Base-by-base conservation (phyloP, 2,329 filamentous ascomycete species). In the Aureobasidium sp. region DNA sequence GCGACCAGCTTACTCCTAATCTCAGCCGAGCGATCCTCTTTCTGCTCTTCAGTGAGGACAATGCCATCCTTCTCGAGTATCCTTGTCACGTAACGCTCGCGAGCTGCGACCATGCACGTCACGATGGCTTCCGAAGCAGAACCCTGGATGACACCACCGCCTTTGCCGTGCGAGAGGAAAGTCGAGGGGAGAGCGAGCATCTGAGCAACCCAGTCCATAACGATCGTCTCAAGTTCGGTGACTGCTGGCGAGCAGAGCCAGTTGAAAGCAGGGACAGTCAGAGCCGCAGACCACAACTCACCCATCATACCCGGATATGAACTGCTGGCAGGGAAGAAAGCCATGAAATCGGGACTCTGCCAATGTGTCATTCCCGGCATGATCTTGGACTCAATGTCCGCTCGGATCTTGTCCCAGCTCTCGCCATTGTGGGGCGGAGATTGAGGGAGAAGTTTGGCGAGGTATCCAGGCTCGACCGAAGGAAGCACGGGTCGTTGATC, bases 341-440 rank as follows among this genome's bases (percentile, higher is more conserved):
- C 91, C 81, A 96, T 88, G 77, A 95, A 97, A 65, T 91, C 90
- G 14, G 89, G 91, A 2, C 84, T 88, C 67, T 95, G 85, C 90
- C 91, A 97, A 71, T 96, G 91, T 0, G 91, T 96, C 52, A 97
- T 76, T 5, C 91, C 91, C 0, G 91, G 91, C 66, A 95, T 81
- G 65, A 97, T 95, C 66, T 93, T 88, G 39, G 78, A 73, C 62
- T 90, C 85, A 48, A 97, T 83, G 66, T 97, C 91, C 54, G 81
- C 77, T 62, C 89, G 86, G 64, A 97, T 96, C 49, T 80, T 75
- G 19, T 76, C 71, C 88, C 90, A 95, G 64, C 79, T 73, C 74
- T 85, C 89, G 62, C 78, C 86, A 55, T 80, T 74, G 59, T 77
- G 74, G 44, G 80, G 91, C 34, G 80, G 81, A 51, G 73, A 75